Base-by-base conservation (phyloP, 2,329 filamentous ascomycete genomes). In the Sclerotiophoma versabilis region DNA sequence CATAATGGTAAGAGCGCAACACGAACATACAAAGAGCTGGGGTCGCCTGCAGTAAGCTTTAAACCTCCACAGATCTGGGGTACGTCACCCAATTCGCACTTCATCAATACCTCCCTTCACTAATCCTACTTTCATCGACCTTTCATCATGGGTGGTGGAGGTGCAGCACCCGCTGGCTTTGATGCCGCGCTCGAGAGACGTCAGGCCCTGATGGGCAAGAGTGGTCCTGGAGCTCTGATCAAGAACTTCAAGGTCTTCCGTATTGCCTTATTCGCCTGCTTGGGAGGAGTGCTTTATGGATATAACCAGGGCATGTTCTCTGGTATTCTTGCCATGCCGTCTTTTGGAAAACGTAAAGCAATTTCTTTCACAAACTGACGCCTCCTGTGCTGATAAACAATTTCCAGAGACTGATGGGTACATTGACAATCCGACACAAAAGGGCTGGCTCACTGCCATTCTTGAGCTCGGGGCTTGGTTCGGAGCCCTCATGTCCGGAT, bases 261-360 rank as follows among this genome's bases (percentile, higher is more conserved):
- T 9, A 84, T 85, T 63, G 81, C 81, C 9, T 76, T 81, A 47
- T 85, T 85, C 54, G 78, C 79, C 5, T 81, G 77, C 55, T 69
- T 84, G 26, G 81, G 81, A 63, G 81, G 81, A 46, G 69, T 83
- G 17, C 75, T 83, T 23, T 86, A 90, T 70, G 87, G 89, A 17
- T 92, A 91, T 75, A 91, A 92, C 68, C 87, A 91, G 53, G 89
- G 89, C 62, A 87, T 91, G 75, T 90, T 91, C 75, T 85, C 84
- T n/a, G 88, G 89, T 20, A 84, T 92, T 19, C 64, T 85, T 49
- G 79, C 77, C 19, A 82, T 83, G 80, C 65, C 70, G 4, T 75
- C 77, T 1, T 83, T 82, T 57, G 74, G 75, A 33, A 56, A 70
- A 37, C 73, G 74, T 77, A 62, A 22, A 20, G 30, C 6, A 22